Base-by-base conservation (phyloP, 108 stramenopile genomes). In the Schizochytrium sp. region DNA sequence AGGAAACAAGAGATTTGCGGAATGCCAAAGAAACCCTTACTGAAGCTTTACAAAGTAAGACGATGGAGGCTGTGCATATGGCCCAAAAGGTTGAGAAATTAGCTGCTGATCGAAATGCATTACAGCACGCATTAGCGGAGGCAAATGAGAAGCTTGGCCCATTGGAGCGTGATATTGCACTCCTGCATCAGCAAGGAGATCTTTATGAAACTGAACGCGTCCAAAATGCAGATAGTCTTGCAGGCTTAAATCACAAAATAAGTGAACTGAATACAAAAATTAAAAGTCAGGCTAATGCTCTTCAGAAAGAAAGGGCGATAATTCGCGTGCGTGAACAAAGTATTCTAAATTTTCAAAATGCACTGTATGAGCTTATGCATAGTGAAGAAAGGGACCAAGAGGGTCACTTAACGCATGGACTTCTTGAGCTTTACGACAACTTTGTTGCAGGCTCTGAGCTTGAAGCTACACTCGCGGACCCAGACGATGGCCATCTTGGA, bases 131-230 rank as follows among this genome's bases (percentile, higher is more conserved):
- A 40, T 53, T 83, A 2, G 76, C 76, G 55, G 76, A 83, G 53
- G 76, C 76, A 5, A 83, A 38, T 40, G 76, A 83, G 76, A 47
- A 53, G 5, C 15, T 83, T 3, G 76, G 76, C 0, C 76, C 76
- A 10, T n/a, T 83, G 47, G 76, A 83, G 28, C 10, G 76, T 13
- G 76, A 83, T 10, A 55, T 83, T 13, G 76, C 76, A 10, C 76
- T 83, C 5, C 50, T 83, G 28, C 76, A 10, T 7, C 50, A 83
- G 28, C 76, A 83, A 40, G 76, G 76, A 47, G 76, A 83, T 10
- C 50, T 55, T n/a, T 83, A 83, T 53, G 76, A 83, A 28, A 13
- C 50, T 10, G 76, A 83, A 40, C 76, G 76, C 1, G 38, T 83
- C 5, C 47, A 55, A 10, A 83, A 83, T 53, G 28, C 10, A 56